Conservation (phyloP, 129 eudicot species). For the Chrysanthemum lavandulifolium region DNA sequence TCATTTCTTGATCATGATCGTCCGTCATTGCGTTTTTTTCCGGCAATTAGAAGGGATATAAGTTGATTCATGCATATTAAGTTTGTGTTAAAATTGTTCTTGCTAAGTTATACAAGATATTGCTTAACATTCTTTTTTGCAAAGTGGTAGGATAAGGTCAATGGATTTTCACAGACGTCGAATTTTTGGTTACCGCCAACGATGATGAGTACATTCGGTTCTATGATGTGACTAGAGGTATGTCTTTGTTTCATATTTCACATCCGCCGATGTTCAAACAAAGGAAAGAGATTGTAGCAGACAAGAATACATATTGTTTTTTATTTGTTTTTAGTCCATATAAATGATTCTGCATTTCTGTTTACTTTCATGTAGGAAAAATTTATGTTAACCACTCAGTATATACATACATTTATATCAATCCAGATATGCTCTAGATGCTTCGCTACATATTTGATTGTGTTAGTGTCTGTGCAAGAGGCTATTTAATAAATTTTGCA, state of each 20-base stretch:
- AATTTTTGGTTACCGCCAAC: slow-evolving; percentile 94
- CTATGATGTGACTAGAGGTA: slow-evolving; percentile 92
- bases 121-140: slow-evolving; percentile 31
- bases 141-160: slow-evolving; percentile 97
- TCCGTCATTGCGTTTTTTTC: background rate
- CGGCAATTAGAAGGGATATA: background rate
- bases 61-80: slow-evolving; percentile 9
- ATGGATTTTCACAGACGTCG: slow-evolving; percentile 94
- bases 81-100: slow-evolving; percentile 1
- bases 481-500: too few relatives aligned
- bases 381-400: too few relatives aligned
- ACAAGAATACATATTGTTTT: too few relatives aligned
- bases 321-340: too few relatives aligned
- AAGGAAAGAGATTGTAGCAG: background rate
- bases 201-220: slow-evolving; percentile 96
- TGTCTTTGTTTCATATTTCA: slow-evolving; percentile 23
- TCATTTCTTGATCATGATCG: too few relatives aligned
- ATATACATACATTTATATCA: background rate
- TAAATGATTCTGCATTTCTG: background rate
- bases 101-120: slow-evolving; percentile 9
- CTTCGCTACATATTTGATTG: too few relatives aligned
- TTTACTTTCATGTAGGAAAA: background rate
- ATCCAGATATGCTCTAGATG: background rate
- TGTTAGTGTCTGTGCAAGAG: too few relatives aligned
- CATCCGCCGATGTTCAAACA: background rate